A percentile compares a stretch with the other conserved stretches of the same genome.
These are phyloP conservation scores for Cladorrhinum sp. DNA, from an alignment of 2,329 filamentous ascomycete genomes.

Conservation along the genomic window DNA sequence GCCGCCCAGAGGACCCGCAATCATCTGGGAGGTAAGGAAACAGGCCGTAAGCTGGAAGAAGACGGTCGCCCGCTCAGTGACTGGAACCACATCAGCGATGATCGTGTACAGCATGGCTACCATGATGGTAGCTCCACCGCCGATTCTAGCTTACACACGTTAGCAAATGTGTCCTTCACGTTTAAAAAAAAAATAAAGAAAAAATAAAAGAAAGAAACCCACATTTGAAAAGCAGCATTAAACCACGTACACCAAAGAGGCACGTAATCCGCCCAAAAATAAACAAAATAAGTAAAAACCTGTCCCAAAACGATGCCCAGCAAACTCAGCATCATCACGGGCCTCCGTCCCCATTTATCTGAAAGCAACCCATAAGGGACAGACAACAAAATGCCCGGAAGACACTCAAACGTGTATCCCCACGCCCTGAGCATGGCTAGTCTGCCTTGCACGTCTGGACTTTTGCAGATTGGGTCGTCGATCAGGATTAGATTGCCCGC, in stretches of 20 bases:
- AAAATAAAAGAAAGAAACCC: constrained; percentile 8
- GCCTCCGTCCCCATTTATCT: constrained; percentile 44
- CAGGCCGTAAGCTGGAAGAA: constrained; percentile 41
- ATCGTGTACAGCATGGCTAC: constrained; percentile 46
- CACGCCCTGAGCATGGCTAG: constrained; percentile 52
- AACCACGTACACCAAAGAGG: constrained; percentile 40
- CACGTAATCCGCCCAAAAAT: constrained; percentile 32
- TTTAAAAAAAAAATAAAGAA: no score
- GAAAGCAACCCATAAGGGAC: constrained; percentile 47
- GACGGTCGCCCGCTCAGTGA: constrained; percentile 35
- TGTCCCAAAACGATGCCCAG: constrained; percentile 23
- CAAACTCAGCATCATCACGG: constrained; percentile 38
- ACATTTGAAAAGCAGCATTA: constrained; percentile 34
- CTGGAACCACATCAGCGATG: constrained; percentile 42
- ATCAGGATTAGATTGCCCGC: constrained; percentile 17
- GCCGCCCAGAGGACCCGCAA: constrained; percentile 41
- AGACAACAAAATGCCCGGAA: constrained; percentile 44
- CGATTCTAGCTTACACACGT: constrained; percentile 30
- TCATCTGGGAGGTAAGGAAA: constrained; percentile 38
- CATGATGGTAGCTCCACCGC: constrained; percentile 39
- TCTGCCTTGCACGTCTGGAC: constrained; percentile 45
- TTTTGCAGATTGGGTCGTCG: constrained; percentile 48
- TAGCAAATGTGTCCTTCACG: not conserved
- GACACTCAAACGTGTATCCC: constrained; percentile 42
- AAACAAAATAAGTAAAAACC: constrained; percentile 26